Base-by-base conservation (phyloP, 495 filamentous ascomycete genomes). In the Margaritispora aquatica region DNA sequence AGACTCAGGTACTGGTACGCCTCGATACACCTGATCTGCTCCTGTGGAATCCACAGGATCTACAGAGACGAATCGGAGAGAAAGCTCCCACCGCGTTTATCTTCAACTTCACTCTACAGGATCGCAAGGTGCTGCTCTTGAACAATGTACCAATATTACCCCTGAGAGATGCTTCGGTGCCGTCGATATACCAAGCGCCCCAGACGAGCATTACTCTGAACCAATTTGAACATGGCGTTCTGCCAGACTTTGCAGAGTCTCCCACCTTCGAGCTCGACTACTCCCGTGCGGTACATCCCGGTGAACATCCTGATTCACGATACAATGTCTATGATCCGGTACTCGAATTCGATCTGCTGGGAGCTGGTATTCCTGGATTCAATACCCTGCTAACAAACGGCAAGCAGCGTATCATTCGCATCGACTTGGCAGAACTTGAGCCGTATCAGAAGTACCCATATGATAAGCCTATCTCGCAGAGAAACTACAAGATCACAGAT, bases 11-110 rank as follows among this genome's bases (percentile, higher is more conserved):
- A 2, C 46, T 61, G 38, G 46, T 61, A 7, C 52, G 27, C 44
- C 58, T 61, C 26, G 52, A 55, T 0, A 51, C 23, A 2, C 51
- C 58, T 50, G 51, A 51, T 19, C 58, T 61, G 1, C 51, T 44
- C 29, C 26, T 55, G 21, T 61, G 58, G 58, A 55, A 61, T 51
- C 26, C 8, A n/a, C n/a, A n/a, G n/a, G n/a, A n/a, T n/a, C n/a
- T n/a, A n/a, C 1, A 23, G 19, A 29, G 41, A 5, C 41, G 55
- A 20, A 36, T 55, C 29, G 58, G 51, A 26, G 52, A 50, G 51
- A 22, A 48, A 2, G 9, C 41, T 4, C 58, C 51, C 9, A 55
- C n/a, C 36, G 58, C 58, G 26, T 34, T 61, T 13, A 51, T 61
- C 27, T 55, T 61, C 38, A 59, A 57, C 38, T 44, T 44, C 38